Evolutionary conservation across 805 yeast genomes (phyloP), one percentile per base, ranked within the genome.

Genomic region (Lipomyces anomalus): DNA sequence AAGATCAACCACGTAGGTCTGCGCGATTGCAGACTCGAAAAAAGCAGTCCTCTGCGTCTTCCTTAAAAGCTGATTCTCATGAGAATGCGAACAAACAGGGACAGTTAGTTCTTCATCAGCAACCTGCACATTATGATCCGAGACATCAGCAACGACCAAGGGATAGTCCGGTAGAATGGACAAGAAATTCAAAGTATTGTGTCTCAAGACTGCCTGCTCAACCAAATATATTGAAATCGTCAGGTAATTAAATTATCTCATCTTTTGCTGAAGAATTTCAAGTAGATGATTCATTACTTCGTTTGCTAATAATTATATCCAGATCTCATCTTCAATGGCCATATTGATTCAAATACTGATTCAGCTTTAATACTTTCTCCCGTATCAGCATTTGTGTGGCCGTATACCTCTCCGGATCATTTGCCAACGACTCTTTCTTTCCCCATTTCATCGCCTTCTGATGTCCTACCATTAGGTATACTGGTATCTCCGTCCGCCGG

Each of bases 311-410:
- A 11, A 33, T 26, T 6, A 39, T 26, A 16, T n/a, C 2, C 35
- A 48, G 44, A 46, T 43, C 63, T 35, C 24, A 43, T 21, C 22
- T 39, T 55, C 17, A 67, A 67, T 47, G 82, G 78, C 1, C 65
- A 67, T 50, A 54, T 76, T 5, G 82, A 79, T 56, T 64, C 70
- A 34, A 55, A 53, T 16, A 69, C 81, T 7, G 68, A 67, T 33
- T 73, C 68, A 57, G 78, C 82, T 0, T 62, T 79, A 23, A 68
- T 74, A 2, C 64, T 76, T 3, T 70, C 76, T 13, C 70, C 67
- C n/a, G 64, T 70, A 21, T 67, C 76, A 29, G 71, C 82, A 18
- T 72, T 75, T 56, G 80, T 81, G 4, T 88, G 95, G 89, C 70
- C 74, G 43, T 82, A 80, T 59, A 68, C 70, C 43, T 74, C 87